Percentiles rank a stretch among this genome's conserved stretches.
phyloP scores from a whole-genome alignment of 2,329 filamentous ascomycete species.

The Cladosporium sp. region DNA sequence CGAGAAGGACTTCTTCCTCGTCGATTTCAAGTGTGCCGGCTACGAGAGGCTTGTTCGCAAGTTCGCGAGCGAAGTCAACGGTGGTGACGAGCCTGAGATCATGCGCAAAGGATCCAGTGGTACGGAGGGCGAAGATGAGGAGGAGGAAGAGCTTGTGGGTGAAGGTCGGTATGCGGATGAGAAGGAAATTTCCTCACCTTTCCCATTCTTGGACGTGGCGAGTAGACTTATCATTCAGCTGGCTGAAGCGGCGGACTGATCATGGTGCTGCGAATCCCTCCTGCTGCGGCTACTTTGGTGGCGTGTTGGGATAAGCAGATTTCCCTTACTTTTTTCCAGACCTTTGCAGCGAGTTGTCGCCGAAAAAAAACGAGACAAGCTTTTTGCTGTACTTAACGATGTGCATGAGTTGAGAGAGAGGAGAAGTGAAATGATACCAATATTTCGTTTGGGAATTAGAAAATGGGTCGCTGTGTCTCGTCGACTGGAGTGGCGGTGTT shows the following conservation, averaged over 20 bases:
- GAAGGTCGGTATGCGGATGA: constrained; percentile 62
- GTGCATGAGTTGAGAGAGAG: too few relatives aligned
- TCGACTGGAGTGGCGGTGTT: too few relatives aligned
- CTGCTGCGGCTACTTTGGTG: background rate
- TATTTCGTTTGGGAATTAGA: too few relatives aligned
- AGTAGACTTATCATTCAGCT: constrained; percentile 89
- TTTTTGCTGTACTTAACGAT: too few relatives aligned
- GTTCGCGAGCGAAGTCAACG: constrained; percentile 34
- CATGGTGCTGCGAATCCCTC: background rate
- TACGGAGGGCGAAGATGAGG: constrained; percentile 23
- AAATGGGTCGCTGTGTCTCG: too few relatives aligned
- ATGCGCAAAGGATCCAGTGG: constrained; percentile 22
- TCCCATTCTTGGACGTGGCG: constrained; percentile 92
- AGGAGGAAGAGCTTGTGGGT: constrained; percentile 33
- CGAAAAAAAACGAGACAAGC: too few relatives aligned
- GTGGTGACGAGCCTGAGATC: constrained; percentile 16
- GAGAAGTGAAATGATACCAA: too few relatives aligned
- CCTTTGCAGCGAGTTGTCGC: too few relatives aligned
- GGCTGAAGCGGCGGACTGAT: constrained; percentile 65
- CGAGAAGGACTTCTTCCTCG: constrained; percentile 86
- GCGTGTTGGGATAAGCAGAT: background rate
- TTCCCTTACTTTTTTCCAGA: too few relatives aligned
- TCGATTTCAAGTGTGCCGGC: constrained; percentile 97
- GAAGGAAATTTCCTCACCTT: constrained; percentile 92
- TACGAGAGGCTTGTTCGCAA: constrained; percentile 76